Conservation (phyloP, 1,284 basidiomycete species). For the Irpex lacteus region DNA sequence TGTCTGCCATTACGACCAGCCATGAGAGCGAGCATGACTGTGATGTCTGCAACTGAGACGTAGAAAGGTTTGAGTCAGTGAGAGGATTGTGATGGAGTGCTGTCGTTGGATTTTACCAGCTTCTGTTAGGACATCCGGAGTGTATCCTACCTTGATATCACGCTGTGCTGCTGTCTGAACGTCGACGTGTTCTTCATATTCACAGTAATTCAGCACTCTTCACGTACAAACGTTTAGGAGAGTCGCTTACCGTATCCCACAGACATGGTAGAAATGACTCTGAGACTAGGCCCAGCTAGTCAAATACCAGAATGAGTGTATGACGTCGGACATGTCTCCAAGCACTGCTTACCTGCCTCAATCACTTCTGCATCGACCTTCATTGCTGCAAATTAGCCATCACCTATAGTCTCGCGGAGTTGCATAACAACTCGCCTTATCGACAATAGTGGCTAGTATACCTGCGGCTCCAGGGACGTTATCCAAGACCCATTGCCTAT, state of each 20-base stretch:
- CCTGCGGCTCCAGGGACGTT: conserved; percentile 68
- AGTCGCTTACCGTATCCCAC: conserved; percentile 74
- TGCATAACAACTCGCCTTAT: conserved; percentile 49
- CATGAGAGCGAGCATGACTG: conserved; percentile 90
- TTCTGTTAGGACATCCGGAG: conserved; percentile 86
- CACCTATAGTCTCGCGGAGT: neutral
- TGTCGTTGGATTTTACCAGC: conserved; percentile 53
- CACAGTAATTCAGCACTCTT: neutral
- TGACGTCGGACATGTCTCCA: neutral
- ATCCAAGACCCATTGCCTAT: conserved; percentile 77
- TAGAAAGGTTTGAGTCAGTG: no score
- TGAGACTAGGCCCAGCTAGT: conserved; percentile 68
- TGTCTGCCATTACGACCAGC: conserved; percentile 76
- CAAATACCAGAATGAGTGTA: neutral
- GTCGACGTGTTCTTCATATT: conserved; percentile 75
- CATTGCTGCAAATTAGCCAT: neutral
- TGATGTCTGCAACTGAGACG: conserved; percentile 24
- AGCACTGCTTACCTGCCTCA: conserved; percentile 48
- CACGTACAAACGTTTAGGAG: neutral
- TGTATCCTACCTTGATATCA: conserved; percentile 82
- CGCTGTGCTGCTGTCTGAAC: conserved; percentile 60
- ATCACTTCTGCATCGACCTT: conserved; percentile 76
- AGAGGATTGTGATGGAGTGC: neutral
- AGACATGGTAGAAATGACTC: conserved; percentile 86
- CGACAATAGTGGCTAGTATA: conserved; percentile 66